Evolutionary conservation across 2,329 filamentous ascomycete species (phyloP), one percentile per base, ranked within the genome.

Genomic region (Fusarium tanahbumbuense): DNA sequence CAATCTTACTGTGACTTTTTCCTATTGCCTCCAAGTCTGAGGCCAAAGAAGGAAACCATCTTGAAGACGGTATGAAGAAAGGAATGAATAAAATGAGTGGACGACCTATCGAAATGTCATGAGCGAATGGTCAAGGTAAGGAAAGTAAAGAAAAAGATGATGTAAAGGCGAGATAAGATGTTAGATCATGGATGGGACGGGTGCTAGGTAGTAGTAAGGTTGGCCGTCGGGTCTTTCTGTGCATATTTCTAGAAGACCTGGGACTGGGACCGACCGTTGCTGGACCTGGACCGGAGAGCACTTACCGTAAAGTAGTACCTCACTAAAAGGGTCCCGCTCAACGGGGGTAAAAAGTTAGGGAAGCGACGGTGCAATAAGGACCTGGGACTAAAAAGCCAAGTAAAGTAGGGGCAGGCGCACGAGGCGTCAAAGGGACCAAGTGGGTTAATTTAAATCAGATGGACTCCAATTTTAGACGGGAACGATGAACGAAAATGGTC

Each of bases 1-100:
- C 30, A 32, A 32, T 32, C 77, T 73, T 76, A 82, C 85, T 82
- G 76, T n/a, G 79, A 84, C 83, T 86, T 87, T 78, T 88, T 88
- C 79, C 84, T 88, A 67, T 86, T 85, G 71, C 82, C 81, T 52
- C 86, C 85, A 64, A 88, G 80, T 75, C 84, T 87, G 75, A 89
- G 78, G 52, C 86, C 86, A 68, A 88, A 88, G 68, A 89, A 87
- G 4, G 87, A 88, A 23, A 88, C 87, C 87, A 89, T 88, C 58
- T 63, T 67, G 69, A 59, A 45, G 25, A 34, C 25, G 18, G 6
- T 23, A 32, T 54, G 61, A 54, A 48, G 42, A 18, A 20, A 45
- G 13, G 34, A 53, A 47, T 27, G 28, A 30, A 30, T 30, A 15
- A 16, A 48, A 53, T 34, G 30, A 52, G 48, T 50, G 18, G 37